A percentile compares a stretch with the other conserved stretches of the same genome.
Conservation (phyloP, 129 eudicot genomes). For the Artemisia annua region DNA sequence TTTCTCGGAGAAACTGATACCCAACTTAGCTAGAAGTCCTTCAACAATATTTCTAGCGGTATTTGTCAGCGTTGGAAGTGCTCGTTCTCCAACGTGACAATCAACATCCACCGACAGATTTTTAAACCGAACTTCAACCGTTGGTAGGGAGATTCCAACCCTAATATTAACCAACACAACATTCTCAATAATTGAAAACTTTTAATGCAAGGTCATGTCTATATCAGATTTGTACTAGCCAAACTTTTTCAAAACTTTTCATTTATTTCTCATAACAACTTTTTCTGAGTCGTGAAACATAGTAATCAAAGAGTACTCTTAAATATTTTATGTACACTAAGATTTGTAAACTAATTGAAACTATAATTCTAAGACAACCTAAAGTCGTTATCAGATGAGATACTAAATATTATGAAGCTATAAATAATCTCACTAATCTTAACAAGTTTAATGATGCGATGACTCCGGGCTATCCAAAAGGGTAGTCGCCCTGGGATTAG, state of each 20-base stretch:
- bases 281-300: no score
- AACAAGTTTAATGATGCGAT: no score
- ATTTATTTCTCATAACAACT: background rate
- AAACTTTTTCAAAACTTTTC: background rate
- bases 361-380: no score
- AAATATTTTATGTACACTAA: no score
- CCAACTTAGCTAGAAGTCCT: slow-evolving; percentile 30
- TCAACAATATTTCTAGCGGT: slow-evolving; percentile 46
- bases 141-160: slow-evolving; percentile 58
- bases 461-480: no score
- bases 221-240: background rate
- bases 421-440: no score
- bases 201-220: background rate
- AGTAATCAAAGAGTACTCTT: no score
- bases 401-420: no score
- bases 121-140: slow-evolving; percentile 48
- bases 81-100: slow-evolving; percentile 54
- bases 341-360: no score
- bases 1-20: slow-evolving; percentile 42
- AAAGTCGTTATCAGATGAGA: no score
- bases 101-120: slow-evolving; percentile 47
- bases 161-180: slow-evolving; percentile 20
- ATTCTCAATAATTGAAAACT: background rate
- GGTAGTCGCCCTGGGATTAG: no score
- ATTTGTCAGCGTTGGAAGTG: slow-evolving; percentile 52